Evolutionary conservation across 2,329 filamentous ascomycete genomes (phyloP).

Genomic region (Penicillium sp.): DNA sequence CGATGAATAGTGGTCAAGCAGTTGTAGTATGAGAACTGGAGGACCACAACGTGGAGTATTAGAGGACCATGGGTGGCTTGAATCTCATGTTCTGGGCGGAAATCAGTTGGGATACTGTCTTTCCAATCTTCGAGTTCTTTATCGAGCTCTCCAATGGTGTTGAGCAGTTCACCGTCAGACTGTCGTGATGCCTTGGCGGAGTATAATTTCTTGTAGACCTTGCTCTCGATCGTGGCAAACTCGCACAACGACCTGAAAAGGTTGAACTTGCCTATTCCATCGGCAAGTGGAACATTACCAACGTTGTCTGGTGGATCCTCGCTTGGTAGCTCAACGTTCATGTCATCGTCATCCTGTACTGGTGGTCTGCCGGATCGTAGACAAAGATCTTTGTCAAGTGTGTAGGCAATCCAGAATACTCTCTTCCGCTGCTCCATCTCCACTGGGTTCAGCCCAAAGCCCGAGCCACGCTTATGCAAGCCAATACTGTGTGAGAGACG

Average conservation of each 20-base stretch:
- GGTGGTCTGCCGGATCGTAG: constrained; percentile 70
- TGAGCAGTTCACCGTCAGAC: constrained; percentile 86
- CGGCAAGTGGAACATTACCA: constrained; percentile 86
- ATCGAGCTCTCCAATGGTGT: constrained; percentile 94
- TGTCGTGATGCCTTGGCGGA: constrained; percentile 90
- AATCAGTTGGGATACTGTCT: constrained; percentile 90
- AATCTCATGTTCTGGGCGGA: constrained; percentile 96
- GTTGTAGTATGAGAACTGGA: constrained; percentile 98
- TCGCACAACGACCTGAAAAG: constrained; percentile 91
- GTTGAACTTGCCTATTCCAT: constrained; percentile 91
- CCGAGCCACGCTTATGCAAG: constrained; percentile 87
- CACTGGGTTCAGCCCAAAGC: constrained; percentile 88
- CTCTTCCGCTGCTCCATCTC: constrained; percentile 88
- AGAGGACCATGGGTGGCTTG: constrained; percentile 87
- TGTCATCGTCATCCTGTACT: constrained; percentile 74
- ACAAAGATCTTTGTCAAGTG: constrained; percentile 73
- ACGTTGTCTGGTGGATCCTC: constrained; percentile 89
- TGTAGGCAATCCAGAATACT: constrained; percentile 76
- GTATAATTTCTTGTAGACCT: constrained; percentile 90
- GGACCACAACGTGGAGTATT: constrained; percentile 89
- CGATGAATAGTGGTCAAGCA: constrained; percentile 96
- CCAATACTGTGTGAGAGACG: constrained; percentile 91
- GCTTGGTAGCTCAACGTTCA: constrained; percentile 95
- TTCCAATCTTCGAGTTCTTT: constrained; percentile 92
- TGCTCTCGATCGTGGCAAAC: constrained; percentile 87